A percentile compares a stretch with the other conserved stretches of the same genome.
phyloP scores from a whole-genome alignment of 345 rosid species.

The Aquilaria sinensis region DNA sequence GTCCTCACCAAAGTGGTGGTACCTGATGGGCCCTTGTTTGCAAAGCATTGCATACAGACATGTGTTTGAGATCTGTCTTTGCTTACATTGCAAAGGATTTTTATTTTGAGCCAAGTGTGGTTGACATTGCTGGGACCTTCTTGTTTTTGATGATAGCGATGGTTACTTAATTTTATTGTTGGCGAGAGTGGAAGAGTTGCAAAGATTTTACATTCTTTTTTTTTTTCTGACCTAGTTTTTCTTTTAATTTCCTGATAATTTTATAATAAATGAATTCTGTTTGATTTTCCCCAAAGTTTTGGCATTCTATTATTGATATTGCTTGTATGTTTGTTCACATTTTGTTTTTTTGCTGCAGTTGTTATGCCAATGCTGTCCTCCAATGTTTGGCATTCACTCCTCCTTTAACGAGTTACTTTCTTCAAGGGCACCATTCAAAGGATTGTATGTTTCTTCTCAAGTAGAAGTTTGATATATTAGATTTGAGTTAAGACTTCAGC shows the following conservation, averaged over 20 bases:
- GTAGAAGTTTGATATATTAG: no score
- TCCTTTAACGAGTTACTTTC: slow-evolving; percentile 81
- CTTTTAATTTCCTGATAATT: neutral
- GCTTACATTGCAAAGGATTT: no score
- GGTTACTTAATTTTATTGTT: no score
- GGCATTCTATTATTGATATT: neutral
- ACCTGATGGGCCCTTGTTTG: no score
- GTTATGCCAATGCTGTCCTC: slow-evolving; percentile 92
- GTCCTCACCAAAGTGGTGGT: no score
- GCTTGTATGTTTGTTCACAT: slow-evolving; percentile 7
- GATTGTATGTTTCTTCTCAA: slow-evolving; percentile 47
- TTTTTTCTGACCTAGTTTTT: neutral
- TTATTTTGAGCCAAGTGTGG: no score
- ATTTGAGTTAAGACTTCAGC: neutral
- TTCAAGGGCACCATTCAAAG: slow-evolving; percentile 78
- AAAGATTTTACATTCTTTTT: no score
- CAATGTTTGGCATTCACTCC: slow-evolving; percentile 94
- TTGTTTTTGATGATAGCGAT: no score
- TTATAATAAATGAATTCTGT: neutral
- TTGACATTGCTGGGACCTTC: no score
- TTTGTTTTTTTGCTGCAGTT: slow-evolving; percentile 52
- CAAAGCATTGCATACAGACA: no score
- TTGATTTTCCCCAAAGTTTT: neutral
- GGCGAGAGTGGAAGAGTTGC: no score
- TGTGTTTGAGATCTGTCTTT: no score